A percentile compares a stretch with the other conserved stretches of the same genome.
Evolutionary conservation across 352 stramenopile genomes (phyloP).

Genomic region (Phytopythium kandeliae): DNA sequence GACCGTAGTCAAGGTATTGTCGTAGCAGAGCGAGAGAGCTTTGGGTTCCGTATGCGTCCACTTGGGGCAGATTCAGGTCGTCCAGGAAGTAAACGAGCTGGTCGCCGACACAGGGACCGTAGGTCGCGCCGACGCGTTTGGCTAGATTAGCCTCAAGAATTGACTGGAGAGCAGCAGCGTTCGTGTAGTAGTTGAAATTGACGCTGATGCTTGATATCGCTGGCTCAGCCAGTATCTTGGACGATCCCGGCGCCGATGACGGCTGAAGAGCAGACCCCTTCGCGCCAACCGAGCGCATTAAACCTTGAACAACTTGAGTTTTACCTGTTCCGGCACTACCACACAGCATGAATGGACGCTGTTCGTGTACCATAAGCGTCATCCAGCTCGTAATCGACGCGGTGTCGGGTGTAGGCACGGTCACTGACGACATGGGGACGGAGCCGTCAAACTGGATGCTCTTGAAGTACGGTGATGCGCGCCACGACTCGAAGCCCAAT

Average conservation of each 20-base stretch:
- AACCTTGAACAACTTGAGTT: slow-evolving; percentile 89
- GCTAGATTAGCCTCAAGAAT: slow-evolving; percentile 86
- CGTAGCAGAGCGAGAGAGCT: slow-evolving; percentile 91
- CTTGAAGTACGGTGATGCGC: slow-evolving; percentile 90
- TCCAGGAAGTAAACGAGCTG: slow-evolving; percentile 95
- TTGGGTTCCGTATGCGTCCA: slow-evolving; percentile 94
- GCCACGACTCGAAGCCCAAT: slow-evolving; percentile 91
- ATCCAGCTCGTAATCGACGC: slow-evolving; percentile 93
- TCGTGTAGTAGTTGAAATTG: slow-evolving; percentile 88
- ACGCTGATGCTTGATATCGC: slow-evolving; percentile 53
- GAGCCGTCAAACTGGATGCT: slow-evolving; percentile 70
- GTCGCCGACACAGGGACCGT: slow-evolving; percentile 70
- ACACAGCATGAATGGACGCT: slow-evolving; percentile 93
- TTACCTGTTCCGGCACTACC: slow-evolving; percentile 92
- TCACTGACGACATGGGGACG: slow-evolving; percentile 79
- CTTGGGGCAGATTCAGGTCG: slow-evolving; percentile 93
- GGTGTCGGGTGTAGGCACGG: slow-evolving; percentile 92
- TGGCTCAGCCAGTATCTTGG: slow-evolving; percentile 14
- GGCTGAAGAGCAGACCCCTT: neutral
- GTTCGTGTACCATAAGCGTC: slow-evolving; percentile 88
- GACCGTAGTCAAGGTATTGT: slow-evolving; percentile 93
- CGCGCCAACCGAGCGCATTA: slow-evolving; percentile 37
- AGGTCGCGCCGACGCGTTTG: slow-evolving; percentile 87
- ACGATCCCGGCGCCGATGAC: slow-evolving; percentile 14
- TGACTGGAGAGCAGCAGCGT: slow-evolving; percentile 52